Evolutionary conservation across 2,329 filamentous ascomycete species (phyloP).

Genomic region (Verticillium nonalfalfae): DNA sequence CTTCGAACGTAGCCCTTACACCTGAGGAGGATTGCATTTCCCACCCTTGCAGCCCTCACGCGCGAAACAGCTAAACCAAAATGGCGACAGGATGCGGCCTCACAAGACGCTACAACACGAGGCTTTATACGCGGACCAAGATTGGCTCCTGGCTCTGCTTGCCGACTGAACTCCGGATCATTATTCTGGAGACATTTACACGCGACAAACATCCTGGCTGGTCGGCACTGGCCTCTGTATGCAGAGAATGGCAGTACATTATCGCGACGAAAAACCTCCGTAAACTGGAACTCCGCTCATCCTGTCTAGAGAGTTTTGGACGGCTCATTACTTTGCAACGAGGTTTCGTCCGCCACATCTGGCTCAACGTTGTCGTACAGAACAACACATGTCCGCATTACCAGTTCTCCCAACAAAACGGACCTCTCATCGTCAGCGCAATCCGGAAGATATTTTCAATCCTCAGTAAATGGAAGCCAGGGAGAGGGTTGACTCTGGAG

Average conservation of each 20-base stretch:
- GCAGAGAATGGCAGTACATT: conserved; percentile 25
- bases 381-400: conserved; percentile 17
- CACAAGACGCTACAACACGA: no score
- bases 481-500: conserved; percentile 21
- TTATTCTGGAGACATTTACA: conserved; percentile 20
- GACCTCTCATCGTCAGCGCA: conserved; percentile 11
- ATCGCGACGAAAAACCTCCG: conserved; percentile 21
- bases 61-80: no score
- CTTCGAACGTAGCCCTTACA: no score
- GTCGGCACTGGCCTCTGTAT: conserved; percentile 24
- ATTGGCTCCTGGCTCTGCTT: conserved; percentile 11
- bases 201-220: conserved; percentile 21
- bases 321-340: conserved; percentile 11
- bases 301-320: conserved; percentile 18
- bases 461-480: conserved; percentile 20
- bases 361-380: conserved; percentile 20
- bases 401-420: background rate
- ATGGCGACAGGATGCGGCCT: no score
- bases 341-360: conserved; percentile 20
- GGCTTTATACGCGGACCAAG: no score
- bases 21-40: no score
- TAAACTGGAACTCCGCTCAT: conserved; percentile 16
- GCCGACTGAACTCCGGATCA: conserved; percentile 22
- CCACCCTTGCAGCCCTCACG: no score
- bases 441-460: conserved; percentile 21